Percentiles rank a stretch among this genome's conserved stretches.
These are phyloP conservation scores for Angomonas ambiguus DNA, from an alignment of 208 protist genomes.

Conservation along the genomic window DNA sequence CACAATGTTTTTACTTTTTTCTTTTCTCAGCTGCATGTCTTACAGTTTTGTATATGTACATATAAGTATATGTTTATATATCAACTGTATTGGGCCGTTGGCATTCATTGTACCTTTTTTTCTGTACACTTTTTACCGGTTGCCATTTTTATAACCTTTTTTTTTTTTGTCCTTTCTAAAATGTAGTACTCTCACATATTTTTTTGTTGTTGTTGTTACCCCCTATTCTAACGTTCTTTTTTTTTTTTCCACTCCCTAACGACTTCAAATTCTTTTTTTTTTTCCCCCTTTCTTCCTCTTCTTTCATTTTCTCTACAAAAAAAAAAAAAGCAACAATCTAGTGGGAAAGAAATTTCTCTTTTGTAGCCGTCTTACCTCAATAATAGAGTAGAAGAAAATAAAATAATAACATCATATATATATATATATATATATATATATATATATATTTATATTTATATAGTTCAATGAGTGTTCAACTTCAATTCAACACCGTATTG, in stretches of 20 bases:
- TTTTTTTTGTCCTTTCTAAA: too few species aligned
- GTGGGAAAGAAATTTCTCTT: too few species aligned
- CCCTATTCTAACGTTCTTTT: background rate
- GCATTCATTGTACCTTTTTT: background rate
- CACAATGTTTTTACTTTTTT: background rate
- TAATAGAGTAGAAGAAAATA: background rate
- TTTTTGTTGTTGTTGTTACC: too few species aligned
- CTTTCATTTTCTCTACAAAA: too few species aligned
- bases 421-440: background rate
- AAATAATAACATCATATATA: background rate
- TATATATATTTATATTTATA: background rate
- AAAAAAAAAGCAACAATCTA: slow-evolving; percentile 3
- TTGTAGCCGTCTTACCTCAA: too few species aligned
- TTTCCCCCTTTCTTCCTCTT: slow-evolving; percentile 5
- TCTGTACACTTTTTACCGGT: too few species aligned
- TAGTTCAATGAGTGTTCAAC: background rate
- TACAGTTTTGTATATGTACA: background rate
- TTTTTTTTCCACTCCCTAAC: background rate
- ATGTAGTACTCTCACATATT: too few species aligned
- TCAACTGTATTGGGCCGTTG: background rate
- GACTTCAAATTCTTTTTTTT: slow-evolving; percentile 14
- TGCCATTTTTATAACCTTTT: too few species aligned
- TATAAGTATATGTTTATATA: background rate
- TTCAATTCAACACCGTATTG: background rate
- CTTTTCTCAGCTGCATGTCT: background rate